Evolutionary conservation across 139 green algal genomes (phyloP), one percentile per base, ranked within the genome.

Genomic region (Raphidocelis subcapitata): DNA sequence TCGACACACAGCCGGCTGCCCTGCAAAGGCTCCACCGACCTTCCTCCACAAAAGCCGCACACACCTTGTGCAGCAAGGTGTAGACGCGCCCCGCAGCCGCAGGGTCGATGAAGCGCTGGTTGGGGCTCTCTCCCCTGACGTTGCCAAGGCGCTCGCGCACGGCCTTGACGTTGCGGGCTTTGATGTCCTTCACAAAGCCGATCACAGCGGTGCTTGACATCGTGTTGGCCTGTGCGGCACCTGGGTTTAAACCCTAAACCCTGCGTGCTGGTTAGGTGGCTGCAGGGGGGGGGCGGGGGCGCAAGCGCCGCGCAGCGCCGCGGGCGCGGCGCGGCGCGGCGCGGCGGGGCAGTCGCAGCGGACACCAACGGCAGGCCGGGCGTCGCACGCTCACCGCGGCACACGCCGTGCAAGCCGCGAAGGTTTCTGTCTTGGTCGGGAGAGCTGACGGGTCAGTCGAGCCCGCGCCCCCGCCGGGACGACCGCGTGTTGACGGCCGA

Each of bases 131-230:
- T 49, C n/a, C n/a, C n/a, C 12, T 49, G 41, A 8, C 41, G 8
- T 49, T 49, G 41, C 8, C 41, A 8, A 49, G 41, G 8, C 41
- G 41, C 12, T 49, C 41, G 41, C 41, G 41, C 41, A 62, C n/a
- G 10, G 54, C 54, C 24, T 18, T 8, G 10, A 31, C 8, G n/a
- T 62, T 28, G n/a, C 24, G n/a, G 10, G n/a, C n/a, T 5, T 31
- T 35, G 54, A 31, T 28, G 54, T 35, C 51, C 18, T 75, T 75
- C 14, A 75, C 60, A 56, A 75, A 67, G 5, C 69, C 56, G 2
- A 75, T 31, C 24, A 67, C 69, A 0, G 37, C 28, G 21, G 56
- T 75, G 21, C 37, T 61, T 24, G 69, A 75, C 69, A 75, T 75
- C 16, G 49, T 49, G 8, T 49, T 49, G 41, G 8, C 8, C 64